phyloP scores from a whole-genome alignment of 148 eudicot species.

The Rheum nobile region DNA sequence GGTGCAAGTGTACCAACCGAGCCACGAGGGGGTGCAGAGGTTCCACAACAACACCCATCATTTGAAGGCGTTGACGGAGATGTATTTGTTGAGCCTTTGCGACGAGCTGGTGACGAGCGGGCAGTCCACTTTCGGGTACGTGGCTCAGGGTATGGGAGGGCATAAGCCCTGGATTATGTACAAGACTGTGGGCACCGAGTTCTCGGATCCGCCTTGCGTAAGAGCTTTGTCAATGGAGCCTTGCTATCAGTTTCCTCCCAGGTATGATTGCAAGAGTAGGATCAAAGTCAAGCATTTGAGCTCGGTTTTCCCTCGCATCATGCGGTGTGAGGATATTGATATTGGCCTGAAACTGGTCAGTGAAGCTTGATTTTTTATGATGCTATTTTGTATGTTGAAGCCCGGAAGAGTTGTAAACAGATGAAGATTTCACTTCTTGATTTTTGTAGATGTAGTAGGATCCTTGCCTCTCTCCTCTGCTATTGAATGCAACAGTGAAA shows the following conservation, averaged over 20 bases:
- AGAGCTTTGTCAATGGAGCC: constrained; percentile 68
- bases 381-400: no score
- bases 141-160: constrained; percentile 77
- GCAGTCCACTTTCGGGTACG: constrained; percentile 76
- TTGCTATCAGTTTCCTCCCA: constrained; percentile 65
- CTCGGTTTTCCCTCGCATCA: constrained; percentile 30
- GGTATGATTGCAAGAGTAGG: constrained; percentile 31
- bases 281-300: constrained; percentile 37
- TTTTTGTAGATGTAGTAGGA: no score
- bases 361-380: constrained; percentile 19
- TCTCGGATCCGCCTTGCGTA: constrained; percentile 40
- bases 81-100: constrained; percentile 64
- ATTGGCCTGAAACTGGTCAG: constrained; percentile 32
- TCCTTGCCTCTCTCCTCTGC: no score
- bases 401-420: no score
- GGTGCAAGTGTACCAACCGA: constrained; percentile 54
- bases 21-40: constrained; percentile 58
- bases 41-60: constrained; percentile 41
- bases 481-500: no score
- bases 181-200: constrained; percentile 21
- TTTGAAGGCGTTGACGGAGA: constrained; percentile 74
- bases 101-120: constrained; percentile 75
- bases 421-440: no score
- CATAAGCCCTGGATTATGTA: constrained; percentile 59
- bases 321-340: constrained; percentile 49